Evolutionary conservation across 306 rosid species (phyloP), one percentile per base, ranked within the genome.

Genomic region (Glycyrrhiza uralensis): DNA sequence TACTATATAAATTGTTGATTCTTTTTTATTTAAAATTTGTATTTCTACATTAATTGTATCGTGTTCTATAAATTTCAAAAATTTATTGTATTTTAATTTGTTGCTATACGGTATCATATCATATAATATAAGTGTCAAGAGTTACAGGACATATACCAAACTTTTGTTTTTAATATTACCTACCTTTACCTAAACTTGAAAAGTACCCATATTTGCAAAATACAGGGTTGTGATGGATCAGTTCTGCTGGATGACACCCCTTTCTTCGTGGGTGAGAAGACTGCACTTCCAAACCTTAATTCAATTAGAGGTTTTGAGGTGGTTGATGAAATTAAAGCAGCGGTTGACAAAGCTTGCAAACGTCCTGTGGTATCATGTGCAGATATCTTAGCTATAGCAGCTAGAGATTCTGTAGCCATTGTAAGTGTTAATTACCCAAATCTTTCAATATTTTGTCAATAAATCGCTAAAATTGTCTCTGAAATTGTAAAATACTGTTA

Each of bases 211-310:
- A 5, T 26, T 6, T 36, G 2, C 7, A 56, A 66, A 41, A 1
- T 28, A 14, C 29, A 84, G 87, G 87, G 87, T 0, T 84, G 87
- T 68, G 85, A 84, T 55, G 87, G 75, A 33, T 84, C 87, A 1
- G 44, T 80, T 54, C 44, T 84, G 44, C 56, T 84, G 1, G 85
- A 84, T 38, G 85, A 84, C 28, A 56, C 69, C 0, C 63, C 78
- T 3, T 28, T 2, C 13, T 76, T 80, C 23, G 0, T 4, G 3
- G 87, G 87, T 0, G 87, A 84, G 54, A 80, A 80, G 41, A 84
- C 68, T 2, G 85, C 83, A 32, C 0, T n/a, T 2, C 57, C 87
- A 63, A 84, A 80, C 45, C 6, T 13, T 0, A 73, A 84, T 26
- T 84, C 87, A 36, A 5, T 80, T 0, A 72, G 85, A 72, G 85